Conservation (phyloP, 1,284 basidiomycete genomes). For the Cutaneotrichosporon cyanovorans region DNA sequence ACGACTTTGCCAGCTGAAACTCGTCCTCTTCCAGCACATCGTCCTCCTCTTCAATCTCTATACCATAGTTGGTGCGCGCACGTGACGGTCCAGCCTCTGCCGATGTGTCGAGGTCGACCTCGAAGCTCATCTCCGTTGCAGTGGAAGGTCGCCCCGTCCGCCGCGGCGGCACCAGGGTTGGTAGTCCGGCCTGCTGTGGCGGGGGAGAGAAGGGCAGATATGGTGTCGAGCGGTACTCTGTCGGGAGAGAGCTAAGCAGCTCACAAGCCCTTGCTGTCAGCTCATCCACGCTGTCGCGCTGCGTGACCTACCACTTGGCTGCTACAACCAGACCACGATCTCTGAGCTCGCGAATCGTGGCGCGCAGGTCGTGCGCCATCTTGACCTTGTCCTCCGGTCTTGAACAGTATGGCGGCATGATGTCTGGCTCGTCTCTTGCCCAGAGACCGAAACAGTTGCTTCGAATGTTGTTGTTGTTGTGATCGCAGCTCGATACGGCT, state of each 20-base stretch:
- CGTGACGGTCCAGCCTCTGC: constrained; percentile 28
- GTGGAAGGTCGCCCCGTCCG: background rate
- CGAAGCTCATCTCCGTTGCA: constrained; percentile 6
- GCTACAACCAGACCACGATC: constrained; percentile 43
- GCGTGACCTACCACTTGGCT: constrained; percentile 39
- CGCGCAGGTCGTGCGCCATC: constrained; percentile 40
- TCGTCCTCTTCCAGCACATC: constrained; percentile 52
- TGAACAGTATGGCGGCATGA: background rate
- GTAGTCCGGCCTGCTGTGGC: constrained; percentile 19
- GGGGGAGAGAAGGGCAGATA: constrained; percentile 41
- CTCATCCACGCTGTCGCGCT: background rate
- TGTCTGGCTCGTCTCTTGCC: no score
- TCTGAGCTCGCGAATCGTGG: constrained; percentile 36
- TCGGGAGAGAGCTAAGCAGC: constrained; percentile 39
- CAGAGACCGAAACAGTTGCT: background rate
- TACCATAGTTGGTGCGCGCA: constrained; percentile 25
- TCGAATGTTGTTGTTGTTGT: constrained; percentile 5
- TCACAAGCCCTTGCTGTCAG: constrained; percentile 40
- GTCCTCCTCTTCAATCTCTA: constrained; percentile 55
- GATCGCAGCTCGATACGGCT: constrained; percentile 2
- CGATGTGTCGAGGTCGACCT: constrained; percentile 4
- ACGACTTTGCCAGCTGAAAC: constrained; percentile 64
- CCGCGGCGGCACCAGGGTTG: constrained; percentile 1
- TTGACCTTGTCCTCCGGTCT: constrained; percentile 15
- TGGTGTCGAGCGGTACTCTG: constrained; percentile 28